These are phyloP conservation scores for Raphanus hybrid DNA, from an alignment of 441 rosid species.

Conservation along the genomic window DNA sequence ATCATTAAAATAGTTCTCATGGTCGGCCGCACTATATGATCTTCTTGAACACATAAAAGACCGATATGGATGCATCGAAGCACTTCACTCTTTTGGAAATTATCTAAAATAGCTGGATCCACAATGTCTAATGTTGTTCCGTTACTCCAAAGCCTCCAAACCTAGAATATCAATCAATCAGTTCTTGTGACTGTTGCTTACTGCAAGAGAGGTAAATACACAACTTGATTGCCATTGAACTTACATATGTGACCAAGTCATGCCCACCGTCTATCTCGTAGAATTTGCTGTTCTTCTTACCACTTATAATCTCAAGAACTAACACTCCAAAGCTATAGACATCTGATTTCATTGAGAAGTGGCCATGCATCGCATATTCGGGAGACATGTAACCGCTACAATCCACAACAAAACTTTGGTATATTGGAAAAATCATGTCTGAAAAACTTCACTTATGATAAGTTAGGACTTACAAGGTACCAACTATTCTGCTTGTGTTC, in stretches of 20 bases:
- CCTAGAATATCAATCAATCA: conserved; percentile 38
- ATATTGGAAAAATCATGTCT: neutral
- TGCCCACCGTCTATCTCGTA: neutral
- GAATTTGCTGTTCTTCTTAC: neutral
- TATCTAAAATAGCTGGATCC: conserved; percentile 37
- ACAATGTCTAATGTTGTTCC: conserved; percentile 40
- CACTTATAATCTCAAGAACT: conserved; percentile 22
- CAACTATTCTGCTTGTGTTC: conserved; percentile 9
- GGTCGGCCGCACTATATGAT: conserved; percentile 37
- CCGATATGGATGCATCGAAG: conserved; percentile 48
- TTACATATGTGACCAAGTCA: conserved; percentile 2
- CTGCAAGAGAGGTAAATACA: neutral
- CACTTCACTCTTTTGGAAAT: conserved; percentile 28
- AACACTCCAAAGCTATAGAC: conserved; percentile 17
- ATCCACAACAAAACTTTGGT: neutral
- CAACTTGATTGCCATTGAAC: neutral
- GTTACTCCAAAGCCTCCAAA: conserved; percentile 50
- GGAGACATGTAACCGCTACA: conserved; percentile 21
- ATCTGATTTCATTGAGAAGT: conserved; percentile 19
- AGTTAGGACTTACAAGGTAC: conserved; percentile 1
- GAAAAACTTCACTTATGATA: neutral
- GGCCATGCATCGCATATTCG: conserved; percentile 17
- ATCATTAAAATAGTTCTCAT: conserved; percentile 31
- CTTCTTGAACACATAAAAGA: conserved; percentile 54
- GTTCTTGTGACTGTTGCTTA: neutral